Conservation (phyloP, 768 basidiomycete species). For the Macrocybe gigantea region DNA sequence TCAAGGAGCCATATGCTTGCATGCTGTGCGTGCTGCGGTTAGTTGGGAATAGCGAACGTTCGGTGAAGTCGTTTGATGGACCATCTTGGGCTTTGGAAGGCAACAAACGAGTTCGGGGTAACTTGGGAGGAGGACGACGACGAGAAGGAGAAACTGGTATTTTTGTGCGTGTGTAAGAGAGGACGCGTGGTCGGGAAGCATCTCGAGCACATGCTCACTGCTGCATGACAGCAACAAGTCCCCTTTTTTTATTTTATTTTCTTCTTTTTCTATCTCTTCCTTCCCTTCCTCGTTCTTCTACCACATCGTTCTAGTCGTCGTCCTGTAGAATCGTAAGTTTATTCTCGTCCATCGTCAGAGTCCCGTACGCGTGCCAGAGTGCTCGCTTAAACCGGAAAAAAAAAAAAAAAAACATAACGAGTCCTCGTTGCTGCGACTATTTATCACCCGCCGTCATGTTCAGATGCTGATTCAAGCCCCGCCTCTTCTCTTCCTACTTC, state of each 20-base stretch:
- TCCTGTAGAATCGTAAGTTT: constrained; percentile 4
- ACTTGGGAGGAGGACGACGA: not conserved
- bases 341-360: not conserved
- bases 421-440: not conserved
- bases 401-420: too few relatives aligned
- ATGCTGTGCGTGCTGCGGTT: too few relatives aligned
- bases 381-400: too few relatives aligned
- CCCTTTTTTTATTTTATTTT: constrained; percentile 9
- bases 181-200: constrained; percentile 6
- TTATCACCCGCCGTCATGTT: not conserved
- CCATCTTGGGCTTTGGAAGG: too few relatives aligned
- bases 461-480: not conserved
- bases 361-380: not conserved
- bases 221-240: constrained; percentile 12
- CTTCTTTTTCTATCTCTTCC: constrained; percentile 8
- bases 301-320: constrained; percentile 15
- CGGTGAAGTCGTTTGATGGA: too few relatives aligned
- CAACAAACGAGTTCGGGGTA: too few relatives aligned
- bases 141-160: not conserved
- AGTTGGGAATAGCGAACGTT: too few relatives aligned
- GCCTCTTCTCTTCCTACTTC: constrained; percentile 9
- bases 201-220: constrained; percentile 18
- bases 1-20: too few relatives aligned
- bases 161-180: not conserved
- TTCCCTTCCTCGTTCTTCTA: constrained; percentile 16